phyloP scores from a whole-genome alignment of 768 basidiomycete species.

The Russula olivacea region DNA sequence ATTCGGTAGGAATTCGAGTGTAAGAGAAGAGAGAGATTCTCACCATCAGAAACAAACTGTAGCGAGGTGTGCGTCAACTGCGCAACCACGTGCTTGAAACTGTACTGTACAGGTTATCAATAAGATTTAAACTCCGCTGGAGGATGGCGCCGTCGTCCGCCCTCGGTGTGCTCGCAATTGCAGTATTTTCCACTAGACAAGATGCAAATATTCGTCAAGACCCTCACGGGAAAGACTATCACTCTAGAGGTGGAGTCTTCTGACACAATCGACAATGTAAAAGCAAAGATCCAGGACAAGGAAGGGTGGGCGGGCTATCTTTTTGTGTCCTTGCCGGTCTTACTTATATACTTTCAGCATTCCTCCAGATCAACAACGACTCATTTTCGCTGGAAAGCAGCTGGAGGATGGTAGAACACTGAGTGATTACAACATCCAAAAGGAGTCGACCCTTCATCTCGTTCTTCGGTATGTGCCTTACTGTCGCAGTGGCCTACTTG shows the following conservation, averaged over 20 bases:
- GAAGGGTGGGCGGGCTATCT: slow-evolving; percentile 49
- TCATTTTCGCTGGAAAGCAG: slow-evolving; percentile 98
- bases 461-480: slow-evolving; percentile 74
- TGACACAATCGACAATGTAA: slow-evolving; percentile 95
- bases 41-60: not conserved
- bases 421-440: slow-evolving; percentile 97
- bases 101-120: slow-evolving; percentile 23
- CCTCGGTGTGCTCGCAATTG: not conserved
- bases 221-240: slow-evolving; percentile 96
- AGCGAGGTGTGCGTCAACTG: no score
- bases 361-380: slow-evolving; percentile 90
- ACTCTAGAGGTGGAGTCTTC: slow-evolving; percentile 97
- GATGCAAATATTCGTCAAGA: slow-evolving; percentile 71
- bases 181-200: slow-evolving; percentile 11
- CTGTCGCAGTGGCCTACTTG: not conserved
- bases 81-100: slow-evolving; percentile 16
- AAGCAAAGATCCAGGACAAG: slow-evolving; percentile 77
- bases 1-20: not conserved
- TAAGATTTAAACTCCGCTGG: not conserved
- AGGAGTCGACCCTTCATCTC: slow-evolving; percentile 95
- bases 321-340: not conserved
- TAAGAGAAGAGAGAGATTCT: not conserved
- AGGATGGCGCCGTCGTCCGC: not conserved
- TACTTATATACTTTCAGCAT: slow-evolving; percentile 44
- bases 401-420: slow-evolving; percentile 96